A percentile compares a stretch with the other conserved stretches of the same genome.
These are phyloP conservation scores for Aureobasidium sp. DNA, from an alignment of 2,329 filamentous ascomycete species.

Conservation along the genomic window DNA sequence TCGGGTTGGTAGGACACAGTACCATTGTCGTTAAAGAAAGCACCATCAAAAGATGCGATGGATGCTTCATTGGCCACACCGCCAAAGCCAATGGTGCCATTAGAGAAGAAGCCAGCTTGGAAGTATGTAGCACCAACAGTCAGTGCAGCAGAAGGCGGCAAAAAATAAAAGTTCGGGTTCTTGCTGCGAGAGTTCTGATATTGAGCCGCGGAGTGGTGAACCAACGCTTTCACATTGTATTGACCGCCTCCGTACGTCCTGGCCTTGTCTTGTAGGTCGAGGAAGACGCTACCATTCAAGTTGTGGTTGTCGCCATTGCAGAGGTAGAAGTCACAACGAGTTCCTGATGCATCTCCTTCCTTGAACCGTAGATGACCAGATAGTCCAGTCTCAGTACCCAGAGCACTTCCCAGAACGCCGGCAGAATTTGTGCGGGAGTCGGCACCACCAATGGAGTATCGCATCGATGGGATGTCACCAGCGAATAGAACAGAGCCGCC, in stretches of 20 bases:
- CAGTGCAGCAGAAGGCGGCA: slow-evolving; percentile 1
- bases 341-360: slow-evolving; percentile 18
- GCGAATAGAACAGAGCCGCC: slow-evolving; percentile 15
- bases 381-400: slow-evolving; percentile 13
- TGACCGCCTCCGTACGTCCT: slow-evolving; percentile 18
- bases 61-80: slow-evolving; percentile 11
- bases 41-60: slow-evolving; percentile 3
- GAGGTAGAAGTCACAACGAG: slow-evolving; percentile 18
- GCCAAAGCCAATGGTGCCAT: slow-evolving; percentile 5
- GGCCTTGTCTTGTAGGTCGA: slow-evolving; percentile 16
- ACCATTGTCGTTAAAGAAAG: not conserved
- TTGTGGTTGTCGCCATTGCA: slow-evolving; percentile 19
- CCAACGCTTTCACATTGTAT: slow-evolving; percentile 19
- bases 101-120: slow-evolving; percentile 4
- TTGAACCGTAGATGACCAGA: slow-evolving; percentile 15
- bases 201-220: slow-evolving; percentile 16
- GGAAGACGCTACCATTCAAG: slow-evolving; percentile 16
- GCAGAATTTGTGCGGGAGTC: slow-evolving; percentile 2
- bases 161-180: slow-evolving; percentile 18
- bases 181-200: slow-evolving; percentile 15
- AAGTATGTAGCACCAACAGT: slow-evolving; percentile 8
- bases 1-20: slow-evolving; percentile 7
- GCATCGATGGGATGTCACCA: slow-evolving; percentile 17
- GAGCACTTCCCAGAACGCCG: slow-evolving; percentile 12
- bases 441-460: slow-evolving; percentile 18